Base-by-base conservation (phyloP, 495 filamentous ascomycete species). In the Ascobolus immersus region DNA sequence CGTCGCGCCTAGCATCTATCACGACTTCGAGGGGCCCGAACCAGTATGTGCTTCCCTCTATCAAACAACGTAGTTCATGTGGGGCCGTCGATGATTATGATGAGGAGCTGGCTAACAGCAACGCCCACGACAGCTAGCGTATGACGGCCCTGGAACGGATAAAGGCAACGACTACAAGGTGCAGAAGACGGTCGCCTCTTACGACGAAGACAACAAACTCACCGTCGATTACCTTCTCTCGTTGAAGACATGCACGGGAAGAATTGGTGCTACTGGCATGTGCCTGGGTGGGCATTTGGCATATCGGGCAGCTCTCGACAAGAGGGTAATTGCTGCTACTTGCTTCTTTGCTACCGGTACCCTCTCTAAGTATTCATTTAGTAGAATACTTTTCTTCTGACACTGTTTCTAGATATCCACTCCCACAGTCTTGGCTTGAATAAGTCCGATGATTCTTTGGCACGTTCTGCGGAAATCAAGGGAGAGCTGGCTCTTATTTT, bases 241-340 rank as follows among this genome's bases (percentile, higher is more conserved):
- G 10, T 62, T 90, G 8, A 57, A 62, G 5, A 90, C 77, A 14
- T 91, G 82, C 52, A 90, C 70, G 15, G 81, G 84, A 21, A 65
- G 66, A 8, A 68, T 94, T 34, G 84, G 84, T 26, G 58, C 76
- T 2, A 90, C 81, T 5, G 84, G 84, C 21, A 94, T 94, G 84
- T 92, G 84, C 52, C 68, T 94, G 3, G 84, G 84, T 33, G 84
- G 84, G 3, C 84, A 94, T 51, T 62, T 92, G 15, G 73, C 84
- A 25, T 75, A 78, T 43, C 67, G 84, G 33, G 79, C 75, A 45
- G 77, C 71, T 35, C 58, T 92, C 32, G 77, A 92, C 49, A 60
- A 61, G 15, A 61, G 80, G 17, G 64, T 92, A 32, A 65, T 60
- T 27, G 77, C 77, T 18, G 63, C 69, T 17, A 74, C 90, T 18